Base-by-base conservation (phyloP, 139 green algal species). In the Volvox africanus region DNA sequence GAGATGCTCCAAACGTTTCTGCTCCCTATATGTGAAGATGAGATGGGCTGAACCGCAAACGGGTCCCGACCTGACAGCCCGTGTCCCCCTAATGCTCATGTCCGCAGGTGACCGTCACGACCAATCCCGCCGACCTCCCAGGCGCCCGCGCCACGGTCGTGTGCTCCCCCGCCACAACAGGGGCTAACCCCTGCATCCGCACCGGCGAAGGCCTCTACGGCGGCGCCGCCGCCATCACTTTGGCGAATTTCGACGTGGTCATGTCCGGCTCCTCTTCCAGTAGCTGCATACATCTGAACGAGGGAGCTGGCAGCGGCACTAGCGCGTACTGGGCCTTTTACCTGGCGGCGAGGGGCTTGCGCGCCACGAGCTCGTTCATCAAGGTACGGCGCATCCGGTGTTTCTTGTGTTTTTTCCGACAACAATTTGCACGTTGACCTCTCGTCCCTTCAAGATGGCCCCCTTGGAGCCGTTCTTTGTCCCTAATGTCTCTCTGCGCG, bases 241-340 rank as follows among this genome's bases (percentile, higher is more conserved):
- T 92, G 36, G 20, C 13, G 16, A 61, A 84, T 24, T 75, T 92
- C 67, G 68, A 92, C 30, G 44, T 92, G 6, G 44, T 68, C 2
- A 88, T 88, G 80, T 5, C 61, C 0, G 88, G 67, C n/a, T 30
- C 21, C 28, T 3, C 61, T 2, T 44, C 44, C 2, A 80, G 65
- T 26, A 50, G n/a, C 65, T 92, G 88, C 69, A 77, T 92, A 32
- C 44, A 79, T 21, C 67, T 92, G 80, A 92, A 92, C 81, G 88
- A 92, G 80, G 88, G 88, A 16, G 17, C 69, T 0, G 88, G 88
- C 67, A 67, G 76, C 55, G 88, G 80, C 80, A 33, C 14, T 37
- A 50, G 20, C 68, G 61, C 80, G 36, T 92, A 88, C 80, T 92
- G 88, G 88, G 55, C 67, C 50, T 88, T 69, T 55, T 92, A 82